A percentile compares a stretch with the other conserved stretches of the same genome.
Evolutionary conservation across 2,329 filamentous ascomycete genomes (phyloP).

Genomic region (Lasiodiplodia sp.): DNA sequence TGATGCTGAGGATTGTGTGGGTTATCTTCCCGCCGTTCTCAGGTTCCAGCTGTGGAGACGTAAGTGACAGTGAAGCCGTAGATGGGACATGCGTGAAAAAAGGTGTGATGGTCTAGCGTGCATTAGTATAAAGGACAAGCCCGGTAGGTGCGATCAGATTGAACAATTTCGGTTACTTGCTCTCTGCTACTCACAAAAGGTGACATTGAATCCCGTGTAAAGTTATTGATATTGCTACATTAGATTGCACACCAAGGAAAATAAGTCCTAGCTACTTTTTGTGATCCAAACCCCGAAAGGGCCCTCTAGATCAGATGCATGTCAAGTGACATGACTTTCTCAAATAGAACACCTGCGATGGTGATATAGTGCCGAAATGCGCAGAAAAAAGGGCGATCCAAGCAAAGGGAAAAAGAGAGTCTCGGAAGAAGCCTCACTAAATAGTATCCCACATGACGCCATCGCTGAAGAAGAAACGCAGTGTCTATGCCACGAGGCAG

Average conservation of each 20-base stretch:
- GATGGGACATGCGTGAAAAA: no score
- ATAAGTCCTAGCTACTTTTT: neutral
- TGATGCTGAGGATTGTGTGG: no score
- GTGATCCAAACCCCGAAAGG: neutral
- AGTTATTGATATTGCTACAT: conserved; percentile 6
- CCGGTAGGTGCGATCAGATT: neutral
- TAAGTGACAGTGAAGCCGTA: no score
- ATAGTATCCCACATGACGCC: conserved; percentile 6
- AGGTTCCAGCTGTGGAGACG: no score
- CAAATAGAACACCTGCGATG: neutral
- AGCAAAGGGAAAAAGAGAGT: neutral
- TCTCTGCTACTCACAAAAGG: neutral
- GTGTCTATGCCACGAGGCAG: neutral
- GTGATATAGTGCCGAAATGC: conserved; percentile 8
- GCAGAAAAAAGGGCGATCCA: neutral
- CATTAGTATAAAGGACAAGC: no score
- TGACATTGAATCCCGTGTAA: neutral
- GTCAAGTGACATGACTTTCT: neutral
- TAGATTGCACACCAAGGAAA: conserved; percentile 5
- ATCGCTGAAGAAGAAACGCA: conserved; percentile 9
- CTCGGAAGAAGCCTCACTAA: neutral
- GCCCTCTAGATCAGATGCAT: neutral
- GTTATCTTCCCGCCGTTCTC: no score
- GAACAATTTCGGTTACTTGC: neutral
- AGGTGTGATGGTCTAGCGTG: no score